phyloP scores from a whole-genome alignment of 805 yeast genomes.

The Myxozyma monticola region DNA sequence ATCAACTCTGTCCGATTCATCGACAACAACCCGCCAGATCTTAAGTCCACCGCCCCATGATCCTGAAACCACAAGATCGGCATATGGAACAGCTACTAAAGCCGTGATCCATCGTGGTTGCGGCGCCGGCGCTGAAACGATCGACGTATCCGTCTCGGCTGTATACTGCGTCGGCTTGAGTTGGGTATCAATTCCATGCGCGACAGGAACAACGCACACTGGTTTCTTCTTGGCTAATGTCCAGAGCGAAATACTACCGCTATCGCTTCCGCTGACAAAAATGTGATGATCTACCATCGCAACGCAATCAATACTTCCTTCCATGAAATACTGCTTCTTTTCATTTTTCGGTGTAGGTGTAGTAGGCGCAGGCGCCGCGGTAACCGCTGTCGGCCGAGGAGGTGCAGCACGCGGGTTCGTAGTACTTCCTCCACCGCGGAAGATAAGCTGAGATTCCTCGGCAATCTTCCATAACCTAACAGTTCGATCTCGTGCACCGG shows the following conservation, averaged over 20 bases:
- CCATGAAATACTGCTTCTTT: slow-evolving; percentile 48
- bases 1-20: slow-evolving; percentile 10
- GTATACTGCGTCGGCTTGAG: slow-evolving; percentile 53
- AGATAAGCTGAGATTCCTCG: slow-evolving; percentile 90
- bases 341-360: no score
- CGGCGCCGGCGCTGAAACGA: slow-evolving; percentile 49
- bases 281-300: slow-evolving; percentile 89
- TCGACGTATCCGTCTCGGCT: slow-evolving; percentile 42
- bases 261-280: slow-evolving; percentile 93
- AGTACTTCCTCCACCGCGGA: slow-evolving; percentile 76
- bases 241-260: slow-evolving; percentile 90
- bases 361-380: neutral
- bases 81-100: slow-evolving; percentile 76
- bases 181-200: slow-evolving; percentile 70
- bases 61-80: slow-evolving; percentile 82
- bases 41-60: slow-evolving; percentile 78
- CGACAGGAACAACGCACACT: slow-evolving; percentile 60
- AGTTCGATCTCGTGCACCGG: slow-evolving; percentile 91
- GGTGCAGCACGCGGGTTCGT: slow-evolving; percentile 34
- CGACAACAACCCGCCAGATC: slow-evolving; percentile 55
- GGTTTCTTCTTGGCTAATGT: slow-evolving; percentile 89
- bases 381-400: neutral
- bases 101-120: slow-evolving; percentile 87
- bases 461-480: slow-evolving; percentile 96
- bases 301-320: slow-evolving; percentile 89